Percentiles rank a stretch among this genome's conserved stretches.
These are phyloP conservation scores for Pichia deserticola DNA, from an alignment of 805 yeast species.

Conservation along the genomic window DNA sequence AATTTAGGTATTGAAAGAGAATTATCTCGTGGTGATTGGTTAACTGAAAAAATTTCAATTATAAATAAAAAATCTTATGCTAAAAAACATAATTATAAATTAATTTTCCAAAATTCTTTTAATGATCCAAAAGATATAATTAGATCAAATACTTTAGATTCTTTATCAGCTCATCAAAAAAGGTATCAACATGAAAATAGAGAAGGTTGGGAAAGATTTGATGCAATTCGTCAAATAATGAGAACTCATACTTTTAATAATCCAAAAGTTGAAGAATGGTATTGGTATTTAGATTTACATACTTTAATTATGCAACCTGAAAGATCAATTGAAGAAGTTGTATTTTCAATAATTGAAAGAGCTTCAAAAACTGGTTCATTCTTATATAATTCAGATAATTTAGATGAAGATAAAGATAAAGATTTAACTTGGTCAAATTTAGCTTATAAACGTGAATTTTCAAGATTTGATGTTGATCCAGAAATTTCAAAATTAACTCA, in stretches of 20 bases:
- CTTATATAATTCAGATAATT: constrained; percentile 11
- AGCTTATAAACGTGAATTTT: constrained; percentile 21
- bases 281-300: constrained; percentile 35
- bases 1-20: constrained; percentile 35
- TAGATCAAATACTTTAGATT: constrained; percentile 12
- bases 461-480: constrained; percentile 31
- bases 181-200: constrained; percentile 43
- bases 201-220: constrained; percentile 38
- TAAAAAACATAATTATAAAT: constrained; percentile 40
- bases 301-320: constrained; percentile 37
- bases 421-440: constrained; percentile 1
- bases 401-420: not conserved
- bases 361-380: constrained; percentile 5
- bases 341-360: constrained; percentile 26
- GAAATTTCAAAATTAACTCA: constrained; percentile 13
- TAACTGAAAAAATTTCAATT: constrained; percentile 41
- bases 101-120: constrained; percentile 29
- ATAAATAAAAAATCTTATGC: constrained; percentile 42
- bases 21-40: constrained; percentile 35
- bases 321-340: constrained; percentile 27
- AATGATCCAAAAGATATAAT: constrained; percentile 9
- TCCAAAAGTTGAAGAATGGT: constrained; percentile 29
- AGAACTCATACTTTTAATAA: constrained; percentile 23
- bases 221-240: constrained; percentile 29
- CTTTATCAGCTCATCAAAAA: constrained; percentile 37